These are phyloP conservation scores for Lophium mytilinum DNA, from an alignment of 495 filamentous ascomycete genomes.

Conservation along the genomic window DNA sequence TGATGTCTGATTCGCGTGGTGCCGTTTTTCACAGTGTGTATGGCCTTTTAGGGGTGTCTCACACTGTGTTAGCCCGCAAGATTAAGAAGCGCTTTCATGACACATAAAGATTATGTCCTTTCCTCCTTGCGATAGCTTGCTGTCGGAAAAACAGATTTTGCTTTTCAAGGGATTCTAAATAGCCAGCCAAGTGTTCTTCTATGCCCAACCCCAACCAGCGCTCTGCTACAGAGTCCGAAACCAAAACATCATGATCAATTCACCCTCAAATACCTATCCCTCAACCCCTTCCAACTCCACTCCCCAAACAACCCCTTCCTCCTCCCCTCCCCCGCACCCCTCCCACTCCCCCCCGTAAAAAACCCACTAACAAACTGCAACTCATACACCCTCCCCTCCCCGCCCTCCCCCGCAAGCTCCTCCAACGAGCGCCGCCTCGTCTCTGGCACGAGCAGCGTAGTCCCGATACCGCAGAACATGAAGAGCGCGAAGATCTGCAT, in stretches of 20 bases:
- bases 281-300: background rate
- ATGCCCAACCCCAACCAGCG: no score
- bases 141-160: no score
- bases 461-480: constrained; percentile 21
- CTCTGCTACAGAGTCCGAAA: no score
- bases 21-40: no score
- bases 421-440: constrained; percentile 15
- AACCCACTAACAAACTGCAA: constrained; percentile 20
- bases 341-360: background rate
- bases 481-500: constrained; percentile 26
- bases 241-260: background rate
- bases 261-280: background rate
- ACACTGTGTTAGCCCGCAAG: no score
- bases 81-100: no score
- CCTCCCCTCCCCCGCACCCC: background rate
- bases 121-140: no score
- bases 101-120: no score
- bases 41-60: no score
- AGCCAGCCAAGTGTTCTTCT: no score
- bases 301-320: background rate
- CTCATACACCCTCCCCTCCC: constrained; percentile 12
- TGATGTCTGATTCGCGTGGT: no score
- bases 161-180: no score
- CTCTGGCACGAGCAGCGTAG: constrained; percentile 17
- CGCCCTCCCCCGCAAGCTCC: constrained; percentile 12